These are phyloP conservation scores for Colletotrichum scovillei DNA, from an alignment of 2,329 filamentous ascomycete species.

Conservation along the genomic window DNA sequence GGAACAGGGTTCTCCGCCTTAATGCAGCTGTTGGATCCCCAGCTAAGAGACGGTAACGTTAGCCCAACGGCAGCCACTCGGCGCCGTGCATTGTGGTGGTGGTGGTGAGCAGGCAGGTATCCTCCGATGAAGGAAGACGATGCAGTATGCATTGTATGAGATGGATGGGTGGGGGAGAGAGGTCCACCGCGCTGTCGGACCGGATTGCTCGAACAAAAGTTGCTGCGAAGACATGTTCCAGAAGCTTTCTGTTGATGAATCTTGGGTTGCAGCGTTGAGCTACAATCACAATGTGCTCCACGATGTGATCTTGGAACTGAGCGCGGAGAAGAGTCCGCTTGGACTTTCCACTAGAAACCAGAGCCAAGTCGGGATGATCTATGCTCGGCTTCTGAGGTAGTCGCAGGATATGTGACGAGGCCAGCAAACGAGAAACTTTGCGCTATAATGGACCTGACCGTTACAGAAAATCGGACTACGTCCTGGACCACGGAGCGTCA, in stretches of 20 bases:
- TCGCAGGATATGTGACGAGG: background rate
- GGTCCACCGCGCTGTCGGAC: background rate
- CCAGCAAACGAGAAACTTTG: background rate
- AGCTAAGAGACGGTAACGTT: constrained; percentile 13
- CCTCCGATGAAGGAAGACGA: background rate
- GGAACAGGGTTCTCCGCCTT: constrained; percentile 29
- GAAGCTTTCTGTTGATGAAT: constrained; percentile 1
- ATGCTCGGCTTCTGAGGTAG: background rate
- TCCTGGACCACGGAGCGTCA: background rate
- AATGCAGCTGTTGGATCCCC: constrained; percentile 18
- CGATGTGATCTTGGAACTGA: too few species aligned
- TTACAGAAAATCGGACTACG: constrained; percentile 9
- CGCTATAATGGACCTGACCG: background rate
- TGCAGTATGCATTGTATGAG: background rate
- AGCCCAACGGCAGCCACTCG: constrained; percentile 19
- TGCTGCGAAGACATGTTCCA: background rate
- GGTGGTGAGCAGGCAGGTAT: background rate
- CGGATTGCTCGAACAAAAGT: too few species aligned
- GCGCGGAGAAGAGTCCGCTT: constrained; percentile 3
- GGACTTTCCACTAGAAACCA: background rate
- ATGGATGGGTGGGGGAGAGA: background rate
- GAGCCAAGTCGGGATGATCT: constrained; percentile 3
- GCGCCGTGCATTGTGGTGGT: constrained; percentile 8
- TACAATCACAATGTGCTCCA: background rate
- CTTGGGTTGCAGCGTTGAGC: background rate